Conservation (phyloP, 2,329 filamentous ascomycete species). For the Graphilbum ipis-grandicollis region DNA sequence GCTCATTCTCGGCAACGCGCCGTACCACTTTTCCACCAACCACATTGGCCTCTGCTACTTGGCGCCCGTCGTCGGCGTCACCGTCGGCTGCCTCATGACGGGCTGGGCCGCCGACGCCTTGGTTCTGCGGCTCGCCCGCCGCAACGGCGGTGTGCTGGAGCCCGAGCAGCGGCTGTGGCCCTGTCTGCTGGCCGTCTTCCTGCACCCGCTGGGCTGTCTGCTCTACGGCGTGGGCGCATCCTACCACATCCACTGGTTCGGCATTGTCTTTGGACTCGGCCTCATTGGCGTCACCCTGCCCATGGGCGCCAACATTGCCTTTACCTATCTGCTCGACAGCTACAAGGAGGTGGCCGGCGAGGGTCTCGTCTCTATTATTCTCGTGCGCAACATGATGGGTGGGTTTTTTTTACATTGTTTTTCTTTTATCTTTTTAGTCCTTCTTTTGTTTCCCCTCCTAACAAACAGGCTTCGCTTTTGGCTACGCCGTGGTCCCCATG, state of each 20-base stretch:
- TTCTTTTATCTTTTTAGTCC: no score
- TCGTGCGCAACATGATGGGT: neutral
- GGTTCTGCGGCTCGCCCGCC: slow-evolving; percentile 12
- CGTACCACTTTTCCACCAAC: slow-evolving; percentile 15
- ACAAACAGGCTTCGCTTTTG: neutral
- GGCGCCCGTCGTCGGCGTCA: slow-evolving; percentile 9
- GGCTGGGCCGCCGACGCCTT: slow-evolving; percentile 15
- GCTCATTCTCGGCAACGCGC: slow-evolving; percentile 11
- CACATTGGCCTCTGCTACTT: slow-evolving; percentile 15
- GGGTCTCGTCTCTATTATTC: neutral
- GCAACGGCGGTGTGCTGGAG: slow-evolving; percentile 12
- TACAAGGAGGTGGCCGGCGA: slow-evolving; percentile 8
- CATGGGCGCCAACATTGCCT: slow-evolving; percentile 18
- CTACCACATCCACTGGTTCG: slow-evolving; percentile 15
- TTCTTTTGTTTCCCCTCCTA: no score
- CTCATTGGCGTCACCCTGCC: slow-evolving; percentile 21
- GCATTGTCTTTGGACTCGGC: slow-evolving; percentile 26
- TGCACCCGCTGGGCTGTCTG: slow-evolving; percentile 13
- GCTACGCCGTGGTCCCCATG: neutral
- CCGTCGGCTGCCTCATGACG: slow-evolving; percentile 11
- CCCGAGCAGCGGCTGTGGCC: slow-evolving; percentile 16
- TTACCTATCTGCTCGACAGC: slow-evolving; percentile 22
- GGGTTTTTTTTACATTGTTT: no score
- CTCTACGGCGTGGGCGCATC: slow-evolving; percentile 15
- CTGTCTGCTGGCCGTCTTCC: slow-evolving; percentile 11